Base-by-base conservation (phyloP, 2,329 filamentous ascomycete genomes). In the Dendryphion nanum region DNA sequence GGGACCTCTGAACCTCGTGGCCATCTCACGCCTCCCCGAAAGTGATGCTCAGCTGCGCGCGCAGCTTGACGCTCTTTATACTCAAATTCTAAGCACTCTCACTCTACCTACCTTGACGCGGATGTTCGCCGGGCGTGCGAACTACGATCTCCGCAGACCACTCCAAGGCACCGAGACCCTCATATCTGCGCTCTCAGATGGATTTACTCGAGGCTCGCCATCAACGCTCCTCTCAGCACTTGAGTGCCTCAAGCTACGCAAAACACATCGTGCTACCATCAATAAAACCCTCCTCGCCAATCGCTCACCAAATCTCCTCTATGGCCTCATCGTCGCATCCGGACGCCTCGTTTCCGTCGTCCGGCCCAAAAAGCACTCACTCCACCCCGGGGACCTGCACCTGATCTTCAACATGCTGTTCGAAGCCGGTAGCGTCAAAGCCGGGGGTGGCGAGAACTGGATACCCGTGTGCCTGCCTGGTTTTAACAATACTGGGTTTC, bases 321-420 rank as follows among this genome's bases (percentile, higher is more conserved):
- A 98, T 52, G 93, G 93, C 1, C 77, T 98, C 10, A 84, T 98
- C 43, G 91, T 96, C 13, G 93, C 93, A 4, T 89, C 90, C 10
- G 91, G 90, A 4, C 85, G 86, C 55, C 82, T 98, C 5, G 93
- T 98, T 48, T 96, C 90, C 60, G 94, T 98, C 24, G 86, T 97
- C 13, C 78, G 93, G 24, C 94, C 94, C 5, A 90, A 94, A 52
- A 88, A 93, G 41, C 93, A 98, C 65, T 96, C 90, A 1, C 75
- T 98, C 2, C 94, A 98, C 54, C 93, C 94, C 0, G 91, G 90
- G 47, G 93, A 98, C 61, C 75, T 98, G 17, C 91, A 96, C 59
- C 78, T 98, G 31, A 90, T 98, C 44, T 98, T 98, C 75, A 97
- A 97, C 61, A 98, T 98, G 94, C 81, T 98, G 2, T 98, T 98